phyloP scores from a whole-genome alignment of 345 rosid species.

The Ricinus communis region DNA sequence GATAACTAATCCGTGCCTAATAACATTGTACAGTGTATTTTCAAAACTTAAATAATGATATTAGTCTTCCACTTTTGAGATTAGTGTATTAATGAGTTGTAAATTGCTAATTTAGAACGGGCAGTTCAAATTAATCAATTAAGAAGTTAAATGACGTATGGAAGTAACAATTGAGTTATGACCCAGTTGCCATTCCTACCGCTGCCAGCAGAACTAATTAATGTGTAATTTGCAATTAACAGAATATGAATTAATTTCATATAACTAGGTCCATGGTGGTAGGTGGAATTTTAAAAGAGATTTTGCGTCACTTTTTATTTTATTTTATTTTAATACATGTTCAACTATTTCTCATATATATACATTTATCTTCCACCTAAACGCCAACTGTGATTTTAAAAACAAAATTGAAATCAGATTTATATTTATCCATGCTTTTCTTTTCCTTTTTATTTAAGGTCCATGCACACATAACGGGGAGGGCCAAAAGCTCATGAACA shows the following conservation, averaged over 20 bases:
- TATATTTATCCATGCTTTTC: no score
- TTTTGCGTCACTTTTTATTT: no score
- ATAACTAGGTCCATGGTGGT: not conserved
- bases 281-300: not conserved
- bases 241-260: no score
- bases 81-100: not conserved
- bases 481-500: no score
- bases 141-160: not conserved
- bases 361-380: not conserved
- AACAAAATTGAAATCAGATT: not conserved
- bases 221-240: no score
- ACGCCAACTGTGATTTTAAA: not conserved
- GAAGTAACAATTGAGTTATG: no score
- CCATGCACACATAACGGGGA: no score
- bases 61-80: not conserved
- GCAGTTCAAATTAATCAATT: slow-evolving; percentile 1
- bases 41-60: not conserved
- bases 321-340: not conserved
- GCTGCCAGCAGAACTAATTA: no score
- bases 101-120: not conserved
- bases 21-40: no score
- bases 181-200: no score
- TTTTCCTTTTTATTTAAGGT: no score
- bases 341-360: not conserved
- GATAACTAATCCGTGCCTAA: not conserved